These are phyloP conservation scores for Botrytis elliptica DNA, from an alignment of 2,329 filamentous ascomycete genomes.

Conservation along the genomic window DNA sequence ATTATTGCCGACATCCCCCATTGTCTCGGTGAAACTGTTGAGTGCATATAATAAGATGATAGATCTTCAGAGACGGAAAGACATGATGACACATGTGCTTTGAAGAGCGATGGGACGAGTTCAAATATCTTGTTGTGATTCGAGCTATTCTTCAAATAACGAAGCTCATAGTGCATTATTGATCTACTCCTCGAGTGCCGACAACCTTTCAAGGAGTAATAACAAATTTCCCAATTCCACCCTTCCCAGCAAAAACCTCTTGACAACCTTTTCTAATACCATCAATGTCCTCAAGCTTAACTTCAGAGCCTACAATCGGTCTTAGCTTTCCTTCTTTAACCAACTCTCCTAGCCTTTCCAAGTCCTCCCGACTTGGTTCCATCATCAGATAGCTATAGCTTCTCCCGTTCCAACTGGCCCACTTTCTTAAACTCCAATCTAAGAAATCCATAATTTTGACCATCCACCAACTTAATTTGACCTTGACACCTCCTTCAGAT, in stretches of 20 bases:
- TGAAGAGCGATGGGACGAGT: not conserved
- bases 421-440: not conserved
- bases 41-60: not conserved
- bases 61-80: not conserved
- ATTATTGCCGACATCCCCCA: not conserved
- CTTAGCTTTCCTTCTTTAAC: not conserved
- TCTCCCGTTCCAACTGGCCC: not conserved
- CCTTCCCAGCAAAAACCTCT: not conserved
- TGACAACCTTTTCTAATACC: not conserved
- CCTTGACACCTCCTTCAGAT: not conserved
- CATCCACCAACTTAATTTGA: not conserved
- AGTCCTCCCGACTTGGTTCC: not conserved
- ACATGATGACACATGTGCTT: fast-evolving
- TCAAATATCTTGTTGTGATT: not conserved
- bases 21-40: not conserved
- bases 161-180: not conserved
- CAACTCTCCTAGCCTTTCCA: not conserved
- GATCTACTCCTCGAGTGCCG: not conserved
- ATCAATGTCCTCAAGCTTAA: not conserved
- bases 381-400: not conserved
- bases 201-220: not conserved
- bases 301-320: not conserved
- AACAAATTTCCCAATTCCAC: not conserved
- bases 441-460: not conserved
- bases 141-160: not conserved